These are phyloP conservation scores for Pseudogymnoascus sp. DNA, from an alignment of 2,329 filamentous ascomycete species.

Conservation along the genomic window DNA sequence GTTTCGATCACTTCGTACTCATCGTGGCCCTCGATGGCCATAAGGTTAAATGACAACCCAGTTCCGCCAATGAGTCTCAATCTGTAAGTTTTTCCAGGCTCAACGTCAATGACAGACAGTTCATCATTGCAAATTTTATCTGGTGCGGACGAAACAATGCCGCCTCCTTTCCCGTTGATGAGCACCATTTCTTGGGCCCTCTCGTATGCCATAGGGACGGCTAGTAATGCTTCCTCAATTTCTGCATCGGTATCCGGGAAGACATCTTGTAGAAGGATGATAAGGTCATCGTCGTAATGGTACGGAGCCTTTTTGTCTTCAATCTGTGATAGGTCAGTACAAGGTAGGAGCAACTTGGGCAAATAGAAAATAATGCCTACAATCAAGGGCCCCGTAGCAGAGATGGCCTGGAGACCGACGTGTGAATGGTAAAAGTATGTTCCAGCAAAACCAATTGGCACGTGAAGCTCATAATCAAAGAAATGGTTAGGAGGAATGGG, in stretches of 20 bases:
- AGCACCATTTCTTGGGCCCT: constrained; percentile 50
- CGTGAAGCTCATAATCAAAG: constrained; percentile 47
- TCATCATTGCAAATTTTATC: constrained; percentile 21
- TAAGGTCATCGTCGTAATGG: constrained; percentile 52
- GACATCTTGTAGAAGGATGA: constrained; percentile 47
- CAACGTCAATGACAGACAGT: constrained; percentile 44
- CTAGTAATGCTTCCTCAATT: constrained; percentile 42
- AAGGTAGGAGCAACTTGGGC: not conserved
- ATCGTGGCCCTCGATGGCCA: constrained; percentile 49
- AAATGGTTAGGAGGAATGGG: constrained; percentile 43
- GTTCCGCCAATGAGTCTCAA: constrained; percentile 51
- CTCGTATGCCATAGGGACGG: constrained; percentile 45
- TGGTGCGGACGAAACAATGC: constrained; percentile 23
- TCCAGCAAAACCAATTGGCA: constrained; percentile 37
- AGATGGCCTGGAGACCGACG: constrained; percentile 43
- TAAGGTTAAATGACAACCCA: constrained; percentile 43
- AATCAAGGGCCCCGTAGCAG: constrained; percentile 41
- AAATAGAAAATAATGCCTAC: constrained; percentile 23
- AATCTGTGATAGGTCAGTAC: not conserved
- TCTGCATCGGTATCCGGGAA: constrained; percentile 44
- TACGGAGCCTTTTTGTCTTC: constrained; percentile 39
- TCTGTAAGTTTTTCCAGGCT: constrained; percentile 52
- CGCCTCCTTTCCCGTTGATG: constrained; percentile 44
- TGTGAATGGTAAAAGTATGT: constrained; percentile 51
- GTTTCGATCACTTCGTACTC: constrained; percentile 51